phyloP scores from a whole-genome alignment of 1,139 yeast species.

The Hanseniaspora sp. region DNA sequence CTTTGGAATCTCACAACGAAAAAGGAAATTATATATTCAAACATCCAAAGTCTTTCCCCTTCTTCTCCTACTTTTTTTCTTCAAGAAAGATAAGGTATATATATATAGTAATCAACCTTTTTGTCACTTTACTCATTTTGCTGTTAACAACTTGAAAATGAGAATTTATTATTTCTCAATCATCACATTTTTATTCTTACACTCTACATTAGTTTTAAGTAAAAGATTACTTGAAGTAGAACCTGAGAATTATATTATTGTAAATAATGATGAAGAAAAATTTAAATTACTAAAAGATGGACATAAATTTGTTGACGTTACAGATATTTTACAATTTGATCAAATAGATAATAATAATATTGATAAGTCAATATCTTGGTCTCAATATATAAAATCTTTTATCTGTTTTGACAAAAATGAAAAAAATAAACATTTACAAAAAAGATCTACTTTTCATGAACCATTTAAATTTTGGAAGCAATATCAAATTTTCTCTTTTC shows the following conservation, averaged over 20 bases:
- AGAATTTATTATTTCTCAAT: too few relatives aligned
- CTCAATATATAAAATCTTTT: too few relatives aligned
- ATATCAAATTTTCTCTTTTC: constrained; percentile 8
- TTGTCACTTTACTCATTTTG: too few relatives aligned
- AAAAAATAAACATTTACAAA: too few relatives aligned
- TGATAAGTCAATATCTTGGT: background rate
- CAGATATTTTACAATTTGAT: background rate
- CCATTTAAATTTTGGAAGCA: constrained; percentile 1
- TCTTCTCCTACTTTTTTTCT: too few relatives aligned
- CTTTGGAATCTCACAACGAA: too few relatives aligned
- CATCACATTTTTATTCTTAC: background rate
- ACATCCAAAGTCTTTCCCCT: too few relatives aligned
- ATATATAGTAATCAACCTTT: too few relatives aligned
- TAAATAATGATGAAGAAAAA: constrained; percentile 1
- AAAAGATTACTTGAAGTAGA: constrained; percentile 5
- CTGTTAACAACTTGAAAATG: too few relatives aligned
- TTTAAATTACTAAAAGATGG: background rate
- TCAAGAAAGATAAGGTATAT: too few relatives aligned
- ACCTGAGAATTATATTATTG: constrained; percentile 1
- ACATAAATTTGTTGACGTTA: background rate
- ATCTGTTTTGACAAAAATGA: too few relatives aligned
- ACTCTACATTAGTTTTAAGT: background rate
- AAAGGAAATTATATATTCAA: too few relatives aligned
- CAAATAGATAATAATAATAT: background rate
- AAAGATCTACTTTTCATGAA: background rate